These are phyloP conservation scores for Phialocephala subalpina DNA, from an alignment of 2,329 filamentous ascomycete genomes.

Conservation along the genomic window DNA sequence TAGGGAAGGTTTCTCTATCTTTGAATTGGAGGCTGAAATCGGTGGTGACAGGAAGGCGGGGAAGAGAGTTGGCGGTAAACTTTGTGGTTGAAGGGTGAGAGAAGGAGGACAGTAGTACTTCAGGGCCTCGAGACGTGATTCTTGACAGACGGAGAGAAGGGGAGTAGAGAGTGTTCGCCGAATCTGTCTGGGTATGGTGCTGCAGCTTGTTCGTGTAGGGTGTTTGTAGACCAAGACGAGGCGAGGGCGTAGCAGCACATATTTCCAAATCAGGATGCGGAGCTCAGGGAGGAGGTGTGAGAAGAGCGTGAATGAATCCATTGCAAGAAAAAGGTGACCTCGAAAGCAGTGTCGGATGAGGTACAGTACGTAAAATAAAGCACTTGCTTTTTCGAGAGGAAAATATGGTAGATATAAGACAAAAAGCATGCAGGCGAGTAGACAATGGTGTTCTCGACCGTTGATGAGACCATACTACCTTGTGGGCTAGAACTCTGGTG, in stretches of 20 bases:
- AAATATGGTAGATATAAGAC: neutral
- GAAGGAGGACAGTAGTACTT: conserved; percentile 13
- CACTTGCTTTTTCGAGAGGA: neutral
- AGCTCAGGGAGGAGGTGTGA: conserved; percentile 22
- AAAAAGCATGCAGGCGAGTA: neutral
- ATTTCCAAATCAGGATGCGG: conserved; percentile 20
- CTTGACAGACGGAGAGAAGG: conserved; percentile 20
- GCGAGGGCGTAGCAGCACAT: conserved; percentile 20
- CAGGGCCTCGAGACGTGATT: conserved; percentile 24
- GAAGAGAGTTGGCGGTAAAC: neutral
- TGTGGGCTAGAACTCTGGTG: neutral
- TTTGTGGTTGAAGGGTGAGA: neutral
- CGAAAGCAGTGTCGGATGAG: neutral
- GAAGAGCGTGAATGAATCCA: conserved; percentile 22
- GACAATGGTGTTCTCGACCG: neutral
- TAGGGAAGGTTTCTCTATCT: neutral
- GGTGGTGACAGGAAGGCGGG: neutral
- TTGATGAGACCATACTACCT: neutral
- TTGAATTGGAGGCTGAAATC: neutral
- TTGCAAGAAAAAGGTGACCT: neutral
- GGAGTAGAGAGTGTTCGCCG: conserved; percentile 11
- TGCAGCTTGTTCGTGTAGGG: neutral
- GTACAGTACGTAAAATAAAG: neutral
- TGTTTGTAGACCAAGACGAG: conserved; percentile 25
- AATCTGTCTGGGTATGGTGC: neutral